phyloP scores from a whole-genome alignment of 371 early-diverging fungal species.

The Mucor circinelloides region DNA sequence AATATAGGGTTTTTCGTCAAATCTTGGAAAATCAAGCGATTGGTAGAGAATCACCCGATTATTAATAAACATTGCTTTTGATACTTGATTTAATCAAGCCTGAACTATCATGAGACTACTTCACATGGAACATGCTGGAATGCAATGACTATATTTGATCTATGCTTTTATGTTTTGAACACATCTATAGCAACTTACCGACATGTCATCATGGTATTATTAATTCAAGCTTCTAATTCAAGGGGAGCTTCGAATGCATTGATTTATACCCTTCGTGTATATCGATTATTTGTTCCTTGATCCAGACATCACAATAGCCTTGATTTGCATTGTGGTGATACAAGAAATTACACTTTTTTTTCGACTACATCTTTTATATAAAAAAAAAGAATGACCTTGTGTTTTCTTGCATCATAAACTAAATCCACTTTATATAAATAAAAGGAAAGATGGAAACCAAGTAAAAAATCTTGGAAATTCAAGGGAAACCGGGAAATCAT shows the following conservation, averaged over 20 bases:
- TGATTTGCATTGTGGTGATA: background rate
- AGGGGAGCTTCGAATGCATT: background rate
- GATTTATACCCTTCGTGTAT: background rate
- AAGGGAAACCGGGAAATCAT: conserved; percentile 7
- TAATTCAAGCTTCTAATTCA: background rate
- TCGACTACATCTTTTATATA: background rate
- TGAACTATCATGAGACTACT: background rate
- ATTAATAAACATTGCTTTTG: background rate
- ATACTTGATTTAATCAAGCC: background rate
- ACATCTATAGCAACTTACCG: background rate
- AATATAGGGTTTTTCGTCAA: background rate
- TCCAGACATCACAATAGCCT: background rate
- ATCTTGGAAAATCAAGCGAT: background rate
- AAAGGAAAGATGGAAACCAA: background rate
- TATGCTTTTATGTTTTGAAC: background rate
- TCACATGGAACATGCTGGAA: background rate
- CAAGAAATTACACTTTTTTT: background rate
- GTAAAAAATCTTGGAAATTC: background rate
- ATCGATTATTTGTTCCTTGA: background rate
- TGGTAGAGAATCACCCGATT: conserved; percentile 1
- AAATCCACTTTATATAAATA: background rate
- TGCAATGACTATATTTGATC: background rate
- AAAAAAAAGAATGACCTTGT: background rate
- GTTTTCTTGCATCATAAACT: background rate
- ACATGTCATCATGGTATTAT: background rate